Percentiles rank a stretch among this genome's conserved stretches.
Evolutionary conservation across 2,329 filamentous ascomycete species (phyloP).

Genomic region (Fusarium abutilonis): DNA sequence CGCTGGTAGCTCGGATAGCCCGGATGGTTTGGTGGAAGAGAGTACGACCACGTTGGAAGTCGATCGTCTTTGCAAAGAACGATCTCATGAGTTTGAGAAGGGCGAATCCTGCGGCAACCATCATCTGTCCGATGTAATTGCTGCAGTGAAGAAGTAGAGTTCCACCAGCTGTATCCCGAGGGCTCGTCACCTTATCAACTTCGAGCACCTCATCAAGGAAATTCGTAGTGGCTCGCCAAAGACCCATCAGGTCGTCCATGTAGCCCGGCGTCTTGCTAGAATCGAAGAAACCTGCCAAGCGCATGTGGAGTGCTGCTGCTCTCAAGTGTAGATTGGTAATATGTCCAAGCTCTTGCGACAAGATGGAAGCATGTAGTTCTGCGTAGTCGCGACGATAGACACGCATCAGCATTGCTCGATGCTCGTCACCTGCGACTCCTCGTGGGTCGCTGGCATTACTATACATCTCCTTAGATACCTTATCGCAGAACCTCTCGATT

Average conservation of each 20-base stretch:
- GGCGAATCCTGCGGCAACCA: slow-evolving; percentile 81
- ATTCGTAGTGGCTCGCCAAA: slow-evolving; percentile 76
- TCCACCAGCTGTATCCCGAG: slow-evolving; percentile 58
- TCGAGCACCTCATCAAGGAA: slow-evolving; percentile 74
- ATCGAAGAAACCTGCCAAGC: slow-evolving; percentile 83
- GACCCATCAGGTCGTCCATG: slow-evolving; percentile 76
- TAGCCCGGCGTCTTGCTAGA: slow-evolving; percentile 76
- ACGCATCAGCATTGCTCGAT: slow-evolving; percentile 72
- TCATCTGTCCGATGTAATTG: slow-evolving; percentile 86
- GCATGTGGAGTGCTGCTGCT: slow-evolving; percentile 78
- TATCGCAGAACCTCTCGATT: slow-evolving; percentile 80
- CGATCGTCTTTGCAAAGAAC: slow-evolving; percentile 77
- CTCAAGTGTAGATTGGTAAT: slow-evolving; percentile 73
- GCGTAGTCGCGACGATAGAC: slow-evolving; percentile 72
- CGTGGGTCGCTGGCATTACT: slow-evolving; percentile 79
- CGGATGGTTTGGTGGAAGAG: slow-evolving; percentile 77
- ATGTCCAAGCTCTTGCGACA: slow-evolving; percentile 67
- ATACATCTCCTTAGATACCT: slow-evolving; percentile 81
- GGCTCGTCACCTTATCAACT: slow-evolving; percentile 60
- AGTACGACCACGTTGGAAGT: slow-evolving; percentile 71
- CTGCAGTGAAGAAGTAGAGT: slow-evolving; percentile 72
- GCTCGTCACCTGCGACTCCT: slow-evolving; percentile 73
- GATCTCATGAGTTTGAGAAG: slow-evolving; percentile 82
- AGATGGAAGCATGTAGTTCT: slow-evolving; percentile 69
- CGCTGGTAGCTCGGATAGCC: slow-evolving; percentile 76